phyloP scores from a whole-genome alignment of 2,329 filamentous ascomycete genomes.

The Aureobasidium sp. region DNA sequence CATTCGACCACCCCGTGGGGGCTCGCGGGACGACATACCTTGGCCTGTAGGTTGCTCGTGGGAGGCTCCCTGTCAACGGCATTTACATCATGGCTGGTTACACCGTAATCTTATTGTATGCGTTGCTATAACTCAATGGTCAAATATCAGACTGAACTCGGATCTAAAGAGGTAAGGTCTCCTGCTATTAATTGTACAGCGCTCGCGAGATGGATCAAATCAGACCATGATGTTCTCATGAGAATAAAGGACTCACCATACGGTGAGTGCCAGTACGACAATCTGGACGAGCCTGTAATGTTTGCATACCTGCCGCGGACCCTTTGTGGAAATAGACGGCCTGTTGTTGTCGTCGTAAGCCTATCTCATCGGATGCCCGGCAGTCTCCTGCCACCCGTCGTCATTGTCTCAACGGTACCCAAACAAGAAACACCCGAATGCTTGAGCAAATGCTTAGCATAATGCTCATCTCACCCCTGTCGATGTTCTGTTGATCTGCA shows the following conservation, averaged over 20 bases:
- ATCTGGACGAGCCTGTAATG: too few relatives aligned
- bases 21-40: neutral
- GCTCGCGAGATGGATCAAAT: neutral
- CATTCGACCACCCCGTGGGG: neutral
- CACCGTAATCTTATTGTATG: too few relatives aligned
- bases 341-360: constrained; percentile 10
- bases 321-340: neutral
- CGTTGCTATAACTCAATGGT: too few relatives aligned
- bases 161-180: too few relatives aligned
- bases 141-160: too few relatives aligned
- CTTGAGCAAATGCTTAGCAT: constrained; percentile 11
- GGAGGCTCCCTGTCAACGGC: neutral
- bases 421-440: constrained; percentile 2
- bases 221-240: too few relatives aligned
- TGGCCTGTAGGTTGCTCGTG: too few relatives aligned
- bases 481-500: neutral
- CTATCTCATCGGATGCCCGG: constrained; percentile 9
- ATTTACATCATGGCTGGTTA: neutral
- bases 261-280: too few relatives aligned
- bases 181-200: neutral
- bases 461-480: neutral
- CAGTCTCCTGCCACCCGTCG: constrained; percentile 6
- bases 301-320: neutral
- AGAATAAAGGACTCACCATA: too few relatives aligned
- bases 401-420: constrained; percentile 4